Percentiles rank a stretch among this genome's conserved stretches.
Conservation (phyloP, 129 eudicot species). For the Deinandra increscens region DNA sequence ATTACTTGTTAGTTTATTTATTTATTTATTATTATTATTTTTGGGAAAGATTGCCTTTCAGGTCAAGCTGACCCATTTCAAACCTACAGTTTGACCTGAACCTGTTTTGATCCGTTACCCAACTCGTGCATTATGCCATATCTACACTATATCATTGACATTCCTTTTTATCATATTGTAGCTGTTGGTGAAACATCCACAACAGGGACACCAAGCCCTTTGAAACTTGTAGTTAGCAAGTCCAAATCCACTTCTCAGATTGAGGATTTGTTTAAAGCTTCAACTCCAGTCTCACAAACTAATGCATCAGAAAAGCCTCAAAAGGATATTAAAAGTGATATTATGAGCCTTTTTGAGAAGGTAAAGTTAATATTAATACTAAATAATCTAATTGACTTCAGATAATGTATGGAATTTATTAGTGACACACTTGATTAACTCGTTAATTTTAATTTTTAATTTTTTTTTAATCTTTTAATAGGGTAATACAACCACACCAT, state of each 20-base stretch:
- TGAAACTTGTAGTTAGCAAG: conserved; percentile 27
- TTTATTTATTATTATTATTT: too few relatives aligned
- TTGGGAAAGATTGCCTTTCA: not conserved
- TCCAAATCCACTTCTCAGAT: conserved; percentile 26
- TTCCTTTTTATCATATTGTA: conserved; percentile 38
- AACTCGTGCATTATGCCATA: not conserved
- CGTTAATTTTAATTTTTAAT: too few relatives aligned
- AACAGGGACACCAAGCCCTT: conserved; percentile 33
- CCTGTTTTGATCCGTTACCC: not conserved
- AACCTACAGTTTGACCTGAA: not conserved
- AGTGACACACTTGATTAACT: too few relatives aligned
- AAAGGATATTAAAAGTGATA: conserved; percentile 85
- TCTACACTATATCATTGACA: conserved; percentile 15
- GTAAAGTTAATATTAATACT: conserved; percentile 29
- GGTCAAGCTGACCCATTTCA: not conserved
- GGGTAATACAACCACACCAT: conserved; percentile 56
- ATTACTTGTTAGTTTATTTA: too few relatives aligned
- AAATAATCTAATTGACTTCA: too few relatives aligned
- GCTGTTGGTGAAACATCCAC: conserved; percentile 69
- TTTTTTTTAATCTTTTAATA: conserved; percentile 35
- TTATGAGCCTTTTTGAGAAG: conserved; percentile 94
- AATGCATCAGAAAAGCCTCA: conserved; percentile 50
- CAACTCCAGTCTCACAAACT: conserved; percentile 46
- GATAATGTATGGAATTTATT: too few relatives aligned
- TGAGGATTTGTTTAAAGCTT: conserved; percentile 46